phyloP scores from a whole-genome alignment of 1,284 basidiomycete species.

The Neonothopanus nambi region DNA sequence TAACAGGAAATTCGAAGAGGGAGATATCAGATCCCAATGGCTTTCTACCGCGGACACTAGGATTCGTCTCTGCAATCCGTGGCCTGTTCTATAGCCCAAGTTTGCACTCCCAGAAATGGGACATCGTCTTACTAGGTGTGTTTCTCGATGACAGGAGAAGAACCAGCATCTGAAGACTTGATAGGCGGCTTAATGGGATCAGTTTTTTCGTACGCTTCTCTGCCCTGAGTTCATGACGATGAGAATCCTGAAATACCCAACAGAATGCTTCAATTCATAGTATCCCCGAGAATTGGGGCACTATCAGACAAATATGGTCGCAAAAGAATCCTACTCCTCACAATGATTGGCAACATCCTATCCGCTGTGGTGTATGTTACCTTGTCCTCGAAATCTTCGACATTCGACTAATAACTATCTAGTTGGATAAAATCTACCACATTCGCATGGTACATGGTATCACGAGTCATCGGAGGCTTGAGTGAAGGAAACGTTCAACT shows the following conservation, averaged over 20 bases:
- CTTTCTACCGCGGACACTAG: conserved; percentile 69
- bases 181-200: conserved; percentile 86
- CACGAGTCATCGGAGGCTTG: conserved; percentile 84
- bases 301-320: conserved; percentile 87
- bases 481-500: conserved; percentile 88
- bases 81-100: conserved; percentile 59
- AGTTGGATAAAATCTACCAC: conserved; percentile 88
- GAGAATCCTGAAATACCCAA: not conserved
- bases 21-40: conserved; percentile 69
- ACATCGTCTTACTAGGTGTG: conserved; percentile 77
- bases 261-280: conserved; percentile 83
- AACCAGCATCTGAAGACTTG: conserved; percentile 18
- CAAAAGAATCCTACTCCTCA: conserved; percentile 74
- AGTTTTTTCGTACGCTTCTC: conserved; percentile 73
- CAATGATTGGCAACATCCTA: conserved; percentile 90
- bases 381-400: not conserved
- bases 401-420: conserved; percentile 2
- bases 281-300: conserved; percentile 82
- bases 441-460: conserved; percentile 86
- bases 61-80: conserved; percentile 62
- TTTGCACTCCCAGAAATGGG: conserved; percentile 72
- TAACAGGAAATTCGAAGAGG: conserved; percentile 43
- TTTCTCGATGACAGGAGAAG: not conserved
- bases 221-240: not conserved
- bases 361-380: conserved; percentile 78